Percentiles rank a stretch among this genome's conserved stretches.
Evolutionary conservation across 176 grass and related monocot species (phyloP).

Genomic region (Musa acuminata): DNA sequence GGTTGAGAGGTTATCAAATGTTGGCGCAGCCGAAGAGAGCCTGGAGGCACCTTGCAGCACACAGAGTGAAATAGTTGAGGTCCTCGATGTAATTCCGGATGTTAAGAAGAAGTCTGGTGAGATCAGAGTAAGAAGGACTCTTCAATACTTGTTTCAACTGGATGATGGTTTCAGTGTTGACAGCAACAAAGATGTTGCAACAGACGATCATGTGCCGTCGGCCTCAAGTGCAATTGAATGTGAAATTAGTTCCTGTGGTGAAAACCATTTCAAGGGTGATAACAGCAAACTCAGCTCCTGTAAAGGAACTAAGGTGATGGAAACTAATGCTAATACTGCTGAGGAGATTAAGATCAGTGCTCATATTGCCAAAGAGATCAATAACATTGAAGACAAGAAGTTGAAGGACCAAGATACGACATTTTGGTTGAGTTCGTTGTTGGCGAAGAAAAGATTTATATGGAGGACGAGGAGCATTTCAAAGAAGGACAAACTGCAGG

Average conservation of each 20-base stretch:
- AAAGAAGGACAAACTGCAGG: constrained; percentile 18
- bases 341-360: neutral
- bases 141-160: constrained; percentile 79
- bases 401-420: constrained; percentile 33
- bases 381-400: constrained; percentile 5
- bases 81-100: neutral
- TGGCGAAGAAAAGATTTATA: constrained; percentile 29
- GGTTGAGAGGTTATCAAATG: constrained; percentile 72
- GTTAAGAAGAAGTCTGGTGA: constrained; percentile 8
- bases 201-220: neutral
- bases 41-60: constrained; percentile 19
- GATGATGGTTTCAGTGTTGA: constrained; percentile 41
- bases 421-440: constrained; percentile 51
- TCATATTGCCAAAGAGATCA: neutral
- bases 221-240: neutral
- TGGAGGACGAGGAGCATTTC: constrained; percentile 20
- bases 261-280: constrained; percentile 1
- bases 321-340: neutral
- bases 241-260: constrained; percentile 6
- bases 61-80: constrained; percentile 63
- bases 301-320: constrained; percentile 3
- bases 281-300: constrained; percentile 2
- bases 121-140: constrained; percentile 55
- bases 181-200: neutral
- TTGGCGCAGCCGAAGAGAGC: constrained; percentile 29